Evolutionary conservation across 371 early-diverging fungal genomes (phyloP).

Genomic region (Batrachochytrium dendrobatidis): DNA sequence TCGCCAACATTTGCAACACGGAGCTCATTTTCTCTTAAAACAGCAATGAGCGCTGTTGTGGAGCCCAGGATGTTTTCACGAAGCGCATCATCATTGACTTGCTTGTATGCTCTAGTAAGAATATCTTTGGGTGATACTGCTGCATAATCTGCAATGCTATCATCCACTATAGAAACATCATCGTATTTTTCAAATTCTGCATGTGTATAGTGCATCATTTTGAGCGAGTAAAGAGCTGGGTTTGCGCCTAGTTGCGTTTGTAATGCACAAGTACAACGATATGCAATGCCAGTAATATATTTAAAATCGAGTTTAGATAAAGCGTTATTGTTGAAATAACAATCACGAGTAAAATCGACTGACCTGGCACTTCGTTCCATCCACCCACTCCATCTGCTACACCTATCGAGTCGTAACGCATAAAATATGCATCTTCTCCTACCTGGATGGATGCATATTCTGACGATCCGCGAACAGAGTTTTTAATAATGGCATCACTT

Average conservation of each 20-base stretch:
- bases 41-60: slow-evolving; percentile 79
- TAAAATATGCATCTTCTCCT: slow-evolving; percentile 68
- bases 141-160: slow-evolving; percentile 56
- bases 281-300: neutral
- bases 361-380: slow-evolving; percentile 50
- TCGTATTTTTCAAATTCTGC: slow-evolving; percentile 78
- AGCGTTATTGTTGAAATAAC: slow-evolving; percentile 10
- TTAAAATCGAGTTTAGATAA: no score
- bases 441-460: slow-evolving; percentile 34
- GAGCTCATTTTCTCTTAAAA: slow-evolving; percentile 74
- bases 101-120: slow-evolving; percentile 69
- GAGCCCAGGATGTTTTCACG: slow-evolving; percentile 71
- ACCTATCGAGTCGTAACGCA: slow-evolving; percentile 41
- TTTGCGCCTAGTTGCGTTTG: slow-evolving; percentile 55
- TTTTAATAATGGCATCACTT: neutral
- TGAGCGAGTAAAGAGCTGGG: slow-evolving; percentile 79
- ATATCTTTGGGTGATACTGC: slow-evolving; percentile 73
- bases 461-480: neutral
- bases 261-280: neutral
- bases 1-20: slow-evolving; percentile 92
- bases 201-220: slow-evolving; percentile 86
- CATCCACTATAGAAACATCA: slow-evolving; percentile 51
- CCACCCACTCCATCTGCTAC: slow-evolving; percentile 51
- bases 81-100: slow-evolving; percentile 54
- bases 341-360: slow-evolving; percentile 15